A percentile compares a stretch with the other conserved stretches of the same genome.
Evolutionary conservation across 1,284 basidiomycete genomes (phyloP).

Genomic region (Somion occarium): DNA sequence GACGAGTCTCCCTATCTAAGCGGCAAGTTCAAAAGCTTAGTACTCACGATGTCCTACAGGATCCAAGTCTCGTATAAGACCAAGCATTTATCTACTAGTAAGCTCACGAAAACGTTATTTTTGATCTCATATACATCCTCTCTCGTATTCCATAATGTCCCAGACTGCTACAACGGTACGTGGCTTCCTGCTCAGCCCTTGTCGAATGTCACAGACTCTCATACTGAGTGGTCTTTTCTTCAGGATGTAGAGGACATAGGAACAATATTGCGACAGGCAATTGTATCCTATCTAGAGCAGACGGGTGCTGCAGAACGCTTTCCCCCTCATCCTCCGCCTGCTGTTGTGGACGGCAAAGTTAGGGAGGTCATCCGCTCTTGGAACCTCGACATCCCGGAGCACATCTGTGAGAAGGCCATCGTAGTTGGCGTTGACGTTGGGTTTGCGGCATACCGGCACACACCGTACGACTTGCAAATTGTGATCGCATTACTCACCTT

Average conservation of each 20-base stretch:
- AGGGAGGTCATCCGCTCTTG: not conserved
- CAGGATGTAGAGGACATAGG: not conserved
- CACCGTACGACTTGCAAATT: not conserved
- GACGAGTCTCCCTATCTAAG: too few species aligned
- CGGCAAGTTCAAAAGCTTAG: too few species aligned
- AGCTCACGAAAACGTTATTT: too few species aligned
- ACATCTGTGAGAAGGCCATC: not conserved
- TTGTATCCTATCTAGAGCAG: not conserved
- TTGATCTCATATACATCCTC: too few species aligned
- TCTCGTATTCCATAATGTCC: too few species aligned
- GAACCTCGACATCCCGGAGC: not conserved
- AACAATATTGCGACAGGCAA: not conserved
- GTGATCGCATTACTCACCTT: not conserved
- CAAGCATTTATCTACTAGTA: too few species aligned
- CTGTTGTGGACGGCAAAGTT: not conserved
- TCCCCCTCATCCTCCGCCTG: not conserved
- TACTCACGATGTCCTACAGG: too few species aligned
- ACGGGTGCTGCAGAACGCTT: not conserved
- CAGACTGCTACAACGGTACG: too few species aligned
- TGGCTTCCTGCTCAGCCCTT: too few species aligned
- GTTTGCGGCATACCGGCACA: not conserved
- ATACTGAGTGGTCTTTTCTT: not conserved
- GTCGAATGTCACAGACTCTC: too few species aligned
- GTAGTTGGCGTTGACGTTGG: not conserved
- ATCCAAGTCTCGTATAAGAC: too few species aligned